Conservation (phyloP, 805 yeast species). For the Kodamaea hsintzibuensis region DNA sequence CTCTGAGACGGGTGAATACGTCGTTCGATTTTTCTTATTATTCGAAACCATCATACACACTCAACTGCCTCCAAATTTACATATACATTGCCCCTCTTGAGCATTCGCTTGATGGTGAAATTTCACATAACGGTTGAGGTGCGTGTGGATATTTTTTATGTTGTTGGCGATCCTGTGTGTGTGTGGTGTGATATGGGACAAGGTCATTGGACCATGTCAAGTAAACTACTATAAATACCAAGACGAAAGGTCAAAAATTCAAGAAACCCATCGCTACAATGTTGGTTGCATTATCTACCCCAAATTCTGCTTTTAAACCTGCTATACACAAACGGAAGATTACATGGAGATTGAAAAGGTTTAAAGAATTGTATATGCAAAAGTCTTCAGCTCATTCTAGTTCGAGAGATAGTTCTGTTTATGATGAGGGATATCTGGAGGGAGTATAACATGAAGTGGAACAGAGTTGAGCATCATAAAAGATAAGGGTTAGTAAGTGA, state of each 20-base stretch:
- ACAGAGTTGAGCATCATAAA: no score
- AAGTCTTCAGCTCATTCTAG: not conserved
- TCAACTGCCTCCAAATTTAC: not conserved
- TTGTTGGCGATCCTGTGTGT: not conserved
- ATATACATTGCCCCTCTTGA: not conserved
- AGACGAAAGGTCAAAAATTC: not conserved
- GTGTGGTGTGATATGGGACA: not conserved
- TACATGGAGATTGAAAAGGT: constrained; percentile 5
- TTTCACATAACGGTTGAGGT: not conserved
- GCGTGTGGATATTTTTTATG: not conserved
- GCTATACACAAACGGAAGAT: not conserved
- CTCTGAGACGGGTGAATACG: no score
- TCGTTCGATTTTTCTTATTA: no score
- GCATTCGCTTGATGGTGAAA: not conserved
- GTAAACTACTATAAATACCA: not conserved
- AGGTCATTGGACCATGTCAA: not conserved
- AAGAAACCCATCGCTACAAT: not conserved
- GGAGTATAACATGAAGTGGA: not conserved
- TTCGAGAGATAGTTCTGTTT: not conserved
- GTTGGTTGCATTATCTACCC: constrained; percentile 5
- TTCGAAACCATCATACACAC: no score
- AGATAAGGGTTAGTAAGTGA: no score
- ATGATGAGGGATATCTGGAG: not conserved
- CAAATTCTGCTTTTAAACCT: constrained; percentile 7
- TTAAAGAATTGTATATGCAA: constrained; percentile 2